These are phyloP conservation scores for Oenanthe sinensis DNA, from an alignment of 129 eudicot species.

Conservation along the genomic window DNA sequence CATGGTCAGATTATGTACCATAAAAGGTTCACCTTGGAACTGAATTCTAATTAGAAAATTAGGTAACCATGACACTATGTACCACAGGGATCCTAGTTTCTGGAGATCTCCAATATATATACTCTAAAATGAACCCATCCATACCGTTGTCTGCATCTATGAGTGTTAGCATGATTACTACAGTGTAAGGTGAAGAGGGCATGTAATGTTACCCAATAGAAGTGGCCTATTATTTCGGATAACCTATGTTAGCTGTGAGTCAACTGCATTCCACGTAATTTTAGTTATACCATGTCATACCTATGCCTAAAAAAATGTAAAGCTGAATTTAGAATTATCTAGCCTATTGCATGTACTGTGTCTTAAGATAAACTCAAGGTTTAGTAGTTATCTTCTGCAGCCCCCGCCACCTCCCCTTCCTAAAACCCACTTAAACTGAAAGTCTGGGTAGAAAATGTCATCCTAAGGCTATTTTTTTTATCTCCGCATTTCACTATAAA, in stretches of 20 bases:
- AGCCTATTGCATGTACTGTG: not conserved
- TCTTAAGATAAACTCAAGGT: not conserved
- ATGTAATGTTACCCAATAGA: not conserved
- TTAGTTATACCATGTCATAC: not conserved
- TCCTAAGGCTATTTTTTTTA: not conserved
- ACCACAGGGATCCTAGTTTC: not conserved
- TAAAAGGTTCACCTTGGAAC: not conserved
- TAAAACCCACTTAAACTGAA: not conserved
- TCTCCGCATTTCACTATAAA: not conserved
- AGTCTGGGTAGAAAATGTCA: not conserved
- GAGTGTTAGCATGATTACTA: not conserved
- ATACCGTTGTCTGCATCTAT: not conserved
- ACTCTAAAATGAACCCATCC: not conserved
- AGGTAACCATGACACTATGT: not conserved
- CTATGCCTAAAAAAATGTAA: not conserved
- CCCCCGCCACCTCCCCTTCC: not conserved
- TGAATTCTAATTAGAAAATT: not conserved
- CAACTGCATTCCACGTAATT: not conserved
- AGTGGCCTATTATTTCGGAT: not conserved
- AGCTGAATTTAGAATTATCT: not conserved
- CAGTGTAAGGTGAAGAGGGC: not conserved
- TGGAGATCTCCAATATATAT: not conserved
- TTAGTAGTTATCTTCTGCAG: not conserved
- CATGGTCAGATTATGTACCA: not conserved
- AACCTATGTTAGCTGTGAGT: not conserved